Conservation (phyloP, 2,329 filamentous ascomycete species). For the Talaromyces sp. region DNA sequence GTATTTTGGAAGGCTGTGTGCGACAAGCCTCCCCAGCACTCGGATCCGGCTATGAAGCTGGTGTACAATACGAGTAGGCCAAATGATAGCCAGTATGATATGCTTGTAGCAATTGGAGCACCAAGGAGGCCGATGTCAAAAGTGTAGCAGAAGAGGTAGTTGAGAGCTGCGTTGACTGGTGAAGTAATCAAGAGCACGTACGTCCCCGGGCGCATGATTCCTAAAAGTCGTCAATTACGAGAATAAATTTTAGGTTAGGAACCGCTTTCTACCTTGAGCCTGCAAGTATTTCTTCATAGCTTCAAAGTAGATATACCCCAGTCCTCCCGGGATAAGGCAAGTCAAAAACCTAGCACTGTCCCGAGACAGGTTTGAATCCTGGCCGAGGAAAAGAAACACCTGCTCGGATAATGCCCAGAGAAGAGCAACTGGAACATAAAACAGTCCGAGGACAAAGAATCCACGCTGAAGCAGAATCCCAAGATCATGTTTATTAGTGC, state of each 20-base stretch:
- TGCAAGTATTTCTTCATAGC: slow-evolving; percentile 65
- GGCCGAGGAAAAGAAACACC: slow-evolving; percentile 71
- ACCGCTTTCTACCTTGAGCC: slow-evolving; percentile 49
- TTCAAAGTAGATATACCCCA: slow-evolving; percentile 88
- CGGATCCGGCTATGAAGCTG: slow-evolving; percentile 65
- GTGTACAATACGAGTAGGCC: slow-evolving; percentile 71
- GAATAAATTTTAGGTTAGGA: background rate
- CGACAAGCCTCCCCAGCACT: slow-evolving; percentile 77
- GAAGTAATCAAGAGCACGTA: slow-evolving; percentile 63
- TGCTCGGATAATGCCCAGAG: slow-evolving; percentile 75
- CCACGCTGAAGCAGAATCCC: slow-evolving; percentile 76
- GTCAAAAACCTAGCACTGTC: slow-evolving; percentile 72
- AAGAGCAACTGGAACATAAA: slow-evolving; percentile 71
- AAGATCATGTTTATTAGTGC: slow-evolving; percentile 73
- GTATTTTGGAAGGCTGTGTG: slow-evolving; percentile 65
- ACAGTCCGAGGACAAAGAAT: slow-evolving; percentile 67
- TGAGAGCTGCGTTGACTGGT: slow-evolving; percentile 58
- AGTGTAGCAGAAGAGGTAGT: slow-evolving; percentile 70
- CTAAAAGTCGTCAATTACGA: slow-evolving; percentile 32
- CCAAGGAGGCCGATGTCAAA: slow-evolving; percentile 71
- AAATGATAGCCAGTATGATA: slow-evolving; percentile 85
- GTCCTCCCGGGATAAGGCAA: slow-evolving; percentile 72
- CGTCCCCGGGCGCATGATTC: slow-evolving; percentile 64
- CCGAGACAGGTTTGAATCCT: slow-evolving; percentile 72
- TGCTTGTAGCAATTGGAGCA: slow-evolving; percentile 76